A percentile compares a stretch with the other conserved stretches of the same genome.
phyloP scores from a whole-genome alignment of 352 stramenopile genomes.

The Pythium scleroteichum region DNA sequence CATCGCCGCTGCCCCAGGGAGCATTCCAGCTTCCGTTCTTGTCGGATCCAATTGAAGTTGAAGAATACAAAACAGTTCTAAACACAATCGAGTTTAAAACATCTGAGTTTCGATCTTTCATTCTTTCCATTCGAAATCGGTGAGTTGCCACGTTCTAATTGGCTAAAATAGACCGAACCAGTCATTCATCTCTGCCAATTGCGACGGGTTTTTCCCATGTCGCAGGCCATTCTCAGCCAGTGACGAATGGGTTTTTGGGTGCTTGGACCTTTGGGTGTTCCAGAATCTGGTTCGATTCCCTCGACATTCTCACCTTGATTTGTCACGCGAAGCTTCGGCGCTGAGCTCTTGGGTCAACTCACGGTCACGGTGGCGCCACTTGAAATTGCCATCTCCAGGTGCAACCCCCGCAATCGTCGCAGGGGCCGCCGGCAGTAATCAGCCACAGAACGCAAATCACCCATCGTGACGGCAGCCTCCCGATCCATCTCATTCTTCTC shows the following conservation, averaged over 20 bases:
- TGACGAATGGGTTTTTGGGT: slow-evolving; percentile 19
- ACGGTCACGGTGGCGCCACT: slow-evolving; percentile 14
- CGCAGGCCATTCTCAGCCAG: slow-evolving; percentile 18
- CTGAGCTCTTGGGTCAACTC: not conserved
- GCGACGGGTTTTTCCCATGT: slow-evolving; percentile 8
- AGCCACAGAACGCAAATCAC: not conserved
- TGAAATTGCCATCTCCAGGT: slow-evolving; percentile 25
- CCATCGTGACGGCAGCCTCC: not conserved
- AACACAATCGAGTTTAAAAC: slow-evolving; percentile 11
- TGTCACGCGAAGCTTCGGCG: slow-evolving; percentile 8
- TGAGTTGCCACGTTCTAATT: slow-evolving; percentile 20
- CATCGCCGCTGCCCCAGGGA: slow-evolving; percentile 60
- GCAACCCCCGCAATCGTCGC: slow-evolving; percentile 5
- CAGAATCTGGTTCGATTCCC: slow-evolving; percentile 6
- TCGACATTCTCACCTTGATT: slow-evolving; percentile 17
- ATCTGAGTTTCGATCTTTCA: slow-evolving; percentile 12
- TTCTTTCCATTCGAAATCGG: slow-evolving; percentile 9
- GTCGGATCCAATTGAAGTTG: slow-evolving; percentile 15
- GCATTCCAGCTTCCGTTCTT: slow-evolving; percentile 13
- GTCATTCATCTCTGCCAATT: slow-evolving; percentile 15
- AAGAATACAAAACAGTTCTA: slow-evolving; percentile 9
- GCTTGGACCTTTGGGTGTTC: not conserved
- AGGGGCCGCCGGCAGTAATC: slow-evolving; percentile 12
- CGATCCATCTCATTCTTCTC: not conserved
- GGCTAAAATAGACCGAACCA: slow-evolving; percentile 19